Base-by-base conservation (phyloP, 2,329 filamentous ascomycete species). In the Ceratocystis diversiconidia region DNA sequence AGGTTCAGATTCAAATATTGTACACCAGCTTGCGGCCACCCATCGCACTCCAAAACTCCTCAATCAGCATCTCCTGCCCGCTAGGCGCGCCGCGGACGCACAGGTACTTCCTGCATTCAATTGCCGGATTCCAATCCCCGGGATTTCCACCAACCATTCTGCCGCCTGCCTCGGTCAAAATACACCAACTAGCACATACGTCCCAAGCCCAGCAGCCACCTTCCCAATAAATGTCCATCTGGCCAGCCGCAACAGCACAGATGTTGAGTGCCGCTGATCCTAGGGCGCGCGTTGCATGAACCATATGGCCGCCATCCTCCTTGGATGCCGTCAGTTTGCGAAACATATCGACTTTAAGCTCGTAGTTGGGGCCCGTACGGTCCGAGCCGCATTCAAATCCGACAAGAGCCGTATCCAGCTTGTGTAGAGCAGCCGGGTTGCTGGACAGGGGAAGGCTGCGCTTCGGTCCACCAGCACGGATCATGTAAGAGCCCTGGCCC, bases 121-220 rank as follows among this genome's bases (percentile, higher is more conserved):
- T 72, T 64, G 76, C 75, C 1, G 80, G 77, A n/a, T 82, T 75
- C 88, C 88, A 92, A 65, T 82, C 81, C 0, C 87, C 88, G 0
- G 87, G 85, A 72, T 92, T 91, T 3, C 85, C 87, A 72, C 86
- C 81, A 6, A 81, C 87, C 78, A 92, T 83, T 63, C 83, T 77
- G 0, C 89, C 89, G 0, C 89, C 89, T 0, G 88, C 87, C 77
- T 92, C 89, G 36, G 77, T 76, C 30, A 92, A 76, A 68, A 92
- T 86, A 66, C 86, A 84, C 89, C 88, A 92, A 0, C 85, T 89
- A 4, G 89, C 89, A 72, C 87, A 89, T 1, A 92, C 89, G 73
- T 92, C 89, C 89, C 89, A 92, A 1, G 88, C 87, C 82, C 88
- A 92, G 74, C 87, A 90, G 0, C 89, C 89, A 46, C 86, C 88